Evolutionary conservation across 2,329 filamentous ascomycete genomes (phyloP).

Genomic region (Calonectria pteridis): DNA sequence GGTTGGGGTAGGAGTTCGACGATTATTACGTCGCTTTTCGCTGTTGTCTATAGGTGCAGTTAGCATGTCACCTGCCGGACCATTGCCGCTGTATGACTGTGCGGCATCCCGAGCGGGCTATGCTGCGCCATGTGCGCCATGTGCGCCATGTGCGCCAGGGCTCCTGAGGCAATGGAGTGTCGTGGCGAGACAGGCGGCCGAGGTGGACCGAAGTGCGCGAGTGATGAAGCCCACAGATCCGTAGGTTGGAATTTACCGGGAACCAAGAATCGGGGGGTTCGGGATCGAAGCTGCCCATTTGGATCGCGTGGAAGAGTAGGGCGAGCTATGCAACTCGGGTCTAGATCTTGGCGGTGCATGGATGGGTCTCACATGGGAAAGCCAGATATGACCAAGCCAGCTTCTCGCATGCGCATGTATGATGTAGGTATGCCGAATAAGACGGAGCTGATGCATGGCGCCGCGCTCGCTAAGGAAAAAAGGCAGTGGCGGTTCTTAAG

Average conservation of each 20-base stretch:
- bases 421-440: not conserved
- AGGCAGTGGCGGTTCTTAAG: not conserved
- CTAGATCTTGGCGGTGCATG: slow-evolving; percentile 5
- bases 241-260: not conserved
- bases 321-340: not conserved
- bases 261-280: not conserved
- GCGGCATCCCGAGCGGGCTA: not conserved
- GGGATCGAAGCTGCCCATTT: slow-evolving; percentile 1
- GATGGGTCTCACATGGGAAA: slow-evolving; percentile 7
- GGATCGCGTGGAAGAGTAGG: not conserved
- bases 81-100: not conserved
- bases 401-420: not conserved
- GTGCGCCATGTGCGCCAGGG: not conserved
- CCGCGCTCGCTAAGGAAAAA: not conserved
- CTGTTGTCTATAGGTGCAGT: not conserved
- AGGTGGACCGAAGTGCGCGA: not conserved
- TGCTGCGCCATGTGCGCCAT: not conserved
- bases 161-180: slow-evolving; percentile 14
- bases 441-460: not conserved
- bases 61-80: not conserved
- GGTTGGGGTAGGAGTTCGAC: not conserved
- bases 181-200: not conserved
- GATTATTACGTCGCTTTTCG: not conserved
- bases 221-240: not conserved
- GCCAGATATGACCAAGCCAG: not conserved